These are phyloP conservation scores for Paragyromitra xinjiangensis DNA, from an alignment of 495 filamentous ascomycete genomes.

Conservation along the genomic window DNA sequence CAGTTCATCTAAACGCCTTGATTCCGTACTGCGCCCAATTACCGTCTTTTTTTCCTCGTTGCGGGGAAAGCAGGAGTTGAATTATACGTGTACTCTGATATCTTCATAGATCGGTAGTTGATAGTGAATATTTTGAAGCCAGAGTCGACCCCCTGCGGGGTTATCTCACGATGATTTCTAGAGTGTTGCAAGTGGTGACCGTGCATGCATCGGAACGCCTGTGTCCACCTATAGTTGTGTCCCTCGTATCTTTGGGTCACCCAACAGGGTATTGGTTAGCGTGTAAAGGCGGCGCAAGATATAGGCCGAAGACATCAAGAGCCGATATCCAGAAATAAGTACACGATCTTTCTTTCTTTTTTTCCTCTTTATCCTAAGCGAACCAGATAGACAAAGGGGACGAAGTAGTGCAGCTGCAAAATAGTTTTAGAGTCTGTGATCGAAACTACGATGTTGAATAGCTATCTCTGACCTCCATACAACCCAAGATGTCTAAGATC, in stretches of 20 bases:
- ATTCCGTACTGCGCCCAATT: slow-evolving; percentile 24
- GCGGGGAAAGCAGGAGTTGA: slow-evolving; percentile 24
- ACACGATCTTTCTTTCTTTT: slow-evolving; percentile 28
- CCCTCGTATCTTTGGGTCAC: slow-evolving; percentile 38
- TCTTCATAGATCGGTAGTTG: slow-evolving; percentile 25
- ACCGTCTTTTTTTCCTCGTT: slow-evolving; percentile 21
- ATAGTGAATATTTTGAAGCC: slow-evolving; percentile 21
- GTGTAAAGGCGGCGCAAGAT: slow-evolving; percentile 37
- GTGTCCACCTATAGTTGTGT: slow-evolving; percentile 45
- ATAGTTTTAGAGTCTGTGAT: slow-evolving; percentile 19
- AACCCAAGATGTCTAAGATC: slow-evolving; percentile 2
- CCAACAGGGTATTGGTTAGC: slow-evolving; percentile 15
- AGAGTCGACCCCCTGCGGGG: slow-evolving; percentile 34
- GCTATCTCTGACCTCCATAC: background rate
- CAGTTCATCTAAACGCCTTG: slow-evolving; percentile 32
- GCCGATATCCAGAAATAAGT: slow-evolving; percentile 16
- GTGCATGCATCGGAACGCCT: slow-evolving; percentile 40
- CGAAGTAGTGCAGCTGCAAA: slow-evolving; percentile 10
- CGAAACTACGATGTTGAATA: slow-evolving; percentile 15
- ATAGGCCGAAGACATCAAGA: slow-evolving; percentile 5
- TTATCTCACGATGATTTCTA: slow-evolving; percentile 48
- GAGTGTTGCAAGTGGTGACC: slow-evolving; percentile 41
- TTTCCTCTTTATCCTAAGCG: slow-evolving; percentile 27
- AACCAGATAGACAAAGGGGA: slow-evolving; percentile 8
- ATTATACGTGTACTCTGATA: slow-evolving; percentile 13